Evolutionary conservation across 441 rosid genomes (phyloP), one percentile per base, ranked within the genome.

Genomic region (Brassica balearica): DNA sequence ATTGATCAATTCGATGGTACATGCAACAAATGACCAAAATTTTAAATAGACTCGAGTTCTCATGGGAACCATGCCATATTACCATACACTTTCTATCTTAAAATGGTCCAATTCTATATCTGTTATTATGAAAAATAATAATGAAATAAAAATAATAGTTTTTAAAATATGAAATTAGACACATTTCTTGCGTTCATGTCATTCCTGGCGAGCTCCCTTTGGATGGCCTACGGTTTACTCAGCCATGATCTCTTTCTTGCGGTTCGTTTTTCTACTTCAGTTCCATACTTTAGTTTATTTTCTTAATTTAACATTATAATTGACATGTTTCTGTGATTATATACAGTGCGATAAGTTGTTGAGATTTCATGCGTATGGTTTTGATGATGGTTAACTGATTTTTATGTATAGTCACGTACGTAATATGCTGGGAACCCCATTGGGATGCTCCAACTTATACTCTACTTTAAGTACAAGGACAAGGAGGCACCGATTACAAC

Each of bases 221-320:
- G 97, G 97, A 68, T 90, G 85, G 85, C 86, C 6, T 90, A 88
- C 78, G 97, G 97, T 58, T 83, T 91, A 43, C 80, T 92, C 15
- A 79, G 93, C 79, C 88, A 81, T 66, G 98, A 94, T 80, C 87
- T 89, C 74, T 84, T 91, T 68, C 82, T 92, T 5, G 90, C 95
- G 88, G 97, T 94, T 65, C 5, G 88, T 83, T 55, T 19, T 34
- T 10, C 38, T 68, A 59, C 1, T 38, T 38, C 56, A 17, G 12
- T 51, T 0, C 2, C 6, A 19, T 76, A 15, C 6, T 72, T 5
- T 23, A 6, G 5, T 51, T 22, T 17, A 19, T 53, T 53, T 66
- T n/a, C 55, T 19, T 27, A 2, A 25, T 53, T 77, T 53, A 59
- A 38, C 71, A 3, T 17, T 15, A 34, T 43, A 65, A 34, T 34